Evolutionary conservation across 371 early-diverging fungal genomes (phyloP), one percentile per base, ranked within the genome.

Genomic region (Conidiobolus incongruus): DNA sequence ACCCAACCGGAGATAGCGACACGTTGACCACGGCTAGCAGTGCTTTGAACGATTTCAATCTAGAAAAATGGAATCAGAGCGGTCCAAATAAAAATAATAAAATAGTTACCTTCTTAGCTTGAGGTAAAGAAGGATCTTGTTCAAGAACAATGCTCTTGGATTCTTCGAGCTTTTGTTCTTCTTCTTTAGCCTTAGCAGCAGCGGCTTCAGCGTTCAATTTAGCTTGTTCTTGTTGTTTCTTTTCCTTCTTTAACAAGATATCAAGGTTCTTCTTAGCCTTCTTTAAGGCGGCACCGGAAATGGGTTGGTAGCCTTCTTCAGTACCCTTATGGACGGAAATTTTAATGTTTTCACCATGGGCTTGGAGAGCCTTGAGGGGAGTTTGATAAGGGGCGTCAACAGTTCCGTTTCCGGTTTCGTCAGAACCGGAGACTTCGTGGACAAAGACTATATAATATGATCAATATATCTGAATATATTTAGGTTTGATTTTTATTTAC

Each of bases 1-100:
- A 95, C 92, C 97, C 97, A 96, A 42, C 93, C 97, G 35, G 70
- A 76, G 3, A 95, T 76, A 55, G 66, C 68, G 59, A 94, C 83
- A 44, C 97, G 82, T 51, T 63, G 59, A 36, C 69, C 75, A 48
- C 94, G 78, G 56, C 65, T 59, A 40, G 58, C 66, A 40, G 64
- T 59, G 15, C 68, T 56, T 39, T 84, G 60, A 50, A 70, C 56
- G 51, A 91, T 76, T 53, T 82, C 82, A 70, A 93, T 88, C 80
- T 78, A 44, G 28, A 32, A 10, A 8, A 38, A 19, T 23, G 12
- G 36, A 19, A 29, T 7, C 8, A 15, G 12, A 19, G 2, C 2
- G 11, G 2, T 15, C 29, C n/a, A 4, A 11, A 22, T 16, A 19
- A 31, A 16, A 17, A 44, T 28, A 44, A 47, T 15, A n/a, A 42